Conservation (phyloP, 1,284 basidiomycete species). For the Rhodotorula sp. region DNA sequence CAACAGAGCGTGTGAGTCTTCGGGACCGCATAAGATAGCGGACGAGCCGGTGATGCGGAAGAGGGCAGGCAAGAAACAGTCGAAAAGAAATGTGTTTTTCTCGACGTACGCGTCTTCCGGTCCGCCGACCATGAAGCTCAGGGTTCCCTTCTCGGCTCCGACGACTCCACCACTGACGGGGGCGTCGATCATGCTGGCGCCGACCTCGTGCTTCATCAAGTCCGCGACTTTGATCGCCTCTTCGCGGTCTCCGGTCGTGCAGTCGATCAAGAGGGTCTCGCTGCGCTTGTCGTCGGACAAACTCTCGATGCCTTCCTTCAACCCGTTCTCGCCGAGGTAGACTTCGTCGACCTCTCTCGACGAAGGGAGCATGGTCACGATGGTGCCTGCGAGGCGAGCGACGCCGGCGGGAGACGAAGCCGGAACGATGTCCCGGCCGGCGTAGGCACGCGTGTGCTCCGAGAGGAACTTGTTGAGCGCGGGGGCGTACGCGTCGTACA, state of each 20-base stretch:
- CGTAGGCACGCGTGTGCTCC: conserved; percentile 45
- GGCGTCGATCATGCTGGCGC: conserved; percentile 80
- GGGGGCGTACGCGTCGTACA: conserved; percentile 71
- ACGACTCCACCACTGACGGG: conserved; percentile 85
- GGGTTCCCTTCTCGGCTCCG: conserved; percentile 76
- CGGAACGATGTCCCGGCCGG: conserved; percentile 45
- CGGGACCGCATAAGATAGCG: background rate
- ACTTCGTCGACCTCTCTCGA: conserved; percentile 52
- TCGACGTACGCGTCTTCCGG: conserved; percentile 56
- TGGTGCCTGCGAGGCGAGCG: conserved; percentile 49
- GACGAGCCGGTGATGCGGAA: too few relatives aligned
- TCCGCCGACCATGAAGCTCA: conserved; percentile 90
- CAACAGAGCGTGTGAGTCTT: too few relatives aligned
- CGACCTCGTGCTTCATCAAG: conserved; percentile 51
- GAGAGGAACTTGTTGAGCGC: conserved; percentile 60
- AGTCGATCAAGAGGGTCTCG: conserved; percentile 73
- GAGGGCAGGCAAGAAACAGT: background rate
- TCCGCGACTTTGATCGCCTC: conserved; percentile 65
- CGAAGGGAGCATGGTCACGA: conserved; percentile 55
- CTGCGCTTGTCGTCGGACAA: conserved; percentile 19
- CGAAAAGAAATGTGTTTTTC: background rate
- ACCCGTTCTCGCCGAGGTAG: conserved; percentile 47
- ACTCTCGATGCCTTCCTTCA: conserved; percentile 28
- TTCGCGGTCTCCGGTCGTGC: conserved; percentile 77
- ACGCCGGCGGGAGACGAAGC: conserved; percentile 50